Percentiles rank a stretch among this genome's conserved stretches.
Evolutionary conservation across 805 yeast genomes (phyloP).

Genomic region (Metschnikowia amazonensis): DNA sequence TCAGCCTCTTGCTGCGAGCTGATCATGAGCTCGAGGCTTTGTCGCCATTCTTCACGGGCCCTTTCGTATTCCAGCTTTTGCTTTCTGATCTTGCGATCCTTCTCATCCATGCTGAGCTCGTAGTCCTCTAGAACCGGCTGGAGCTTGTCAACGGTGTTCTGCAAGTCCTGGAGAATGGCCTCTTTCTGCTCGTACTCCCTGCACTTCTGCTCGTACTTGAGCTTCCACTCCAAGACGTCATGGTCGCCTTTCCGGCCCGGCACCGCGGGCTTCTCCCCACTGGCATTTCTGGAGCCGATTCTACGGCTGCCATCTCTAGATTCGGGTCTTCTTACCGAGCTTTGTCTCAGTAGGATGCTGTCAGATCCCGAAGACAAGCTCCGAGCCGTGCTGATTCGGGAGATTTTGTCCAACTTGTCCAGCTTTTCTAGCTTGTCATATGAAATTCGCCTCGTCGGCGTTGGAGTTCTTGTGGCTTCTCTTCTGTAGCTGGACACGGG

Average conservation of each 20-base stretch:
- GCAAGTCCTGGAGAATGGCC: constrained; percentile 45
- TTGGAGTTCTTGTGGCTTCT: constrained; percentile 3
- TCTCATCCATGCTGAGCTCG: constrained; percentile 39
- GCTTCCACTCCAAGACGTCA: constrained; percentile 8
- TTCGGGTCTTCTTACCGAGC: not conserved
- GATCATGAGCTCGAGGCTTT: constrained; percentile 53
- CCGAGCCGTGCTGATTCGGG: not conserved
- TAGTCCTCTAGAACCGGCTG: constrained; percentile 47
- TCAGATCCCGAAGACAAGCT: not conserved
- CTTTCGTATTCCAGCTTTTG: constrained; percentile 47
- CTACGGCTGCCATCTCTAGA: not conserved
- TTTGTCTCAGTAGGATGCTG: not conserved
- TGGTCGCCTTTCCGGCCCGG: not conserved
- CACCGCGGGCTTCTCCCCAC: not conserved
- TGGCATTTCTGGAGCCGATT: not conserved
- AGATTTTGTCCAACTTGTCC: not conserved
- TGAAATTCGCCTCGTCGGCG: constrained; percentile 2
- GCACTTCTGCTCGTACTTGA: constrained; percentile 10
- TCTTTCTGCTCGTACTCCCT: constrained; percentile 40
- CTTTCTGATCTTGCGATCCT: constrained; percentile 45
- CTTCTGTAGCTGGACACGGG: constrained; percentile 3
- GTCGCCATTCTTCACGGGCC: constrained; percentile 57
- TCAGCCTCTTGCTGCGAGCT: constrained; percentile 55
- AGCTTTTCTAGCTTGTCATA: not conserved
- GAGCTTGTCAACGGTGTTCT: constrained; percentile 45